These are phyloP conservation scores for Pythium dissotocum DNA, from an alignment of 352 stramenopile species.

Conservation along the genomic window DNA sequence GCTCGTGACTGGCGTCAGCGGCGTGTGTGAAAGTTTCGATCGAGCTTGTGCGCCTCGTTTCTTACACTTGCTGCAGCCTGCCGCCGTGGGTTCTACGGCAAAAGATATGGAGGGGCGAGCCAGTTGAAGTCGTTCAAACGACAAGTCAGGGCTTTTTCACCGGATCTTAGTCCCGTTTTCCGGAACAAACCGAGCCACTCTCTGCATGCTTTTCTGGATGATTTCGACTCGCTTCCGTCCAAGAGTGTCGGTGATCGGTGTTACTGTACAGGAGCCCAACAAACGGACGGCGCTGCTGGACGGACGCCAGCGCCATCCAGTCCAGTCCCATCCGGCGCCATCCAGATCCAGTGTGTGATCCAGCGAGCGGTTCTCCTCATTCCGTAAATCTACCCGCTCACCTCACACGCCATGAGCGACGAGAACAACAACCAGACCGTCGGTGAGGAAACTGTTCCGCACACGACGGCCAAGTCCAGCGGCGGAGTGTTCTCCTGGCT, in stretches of 20 bases:
- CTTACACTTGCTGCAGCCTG: background rate
- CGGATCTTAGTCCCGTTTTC: background rate
- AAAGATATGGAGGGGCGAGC: background rate
- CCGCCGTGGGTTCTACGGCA: background rate
- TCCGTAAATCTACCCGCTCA: constrained; percentile 7
- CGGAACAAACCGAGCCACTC: background rate
- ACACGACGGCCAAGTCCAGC: constrained; percentile 7
- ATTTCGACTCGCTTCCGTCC: background rate
- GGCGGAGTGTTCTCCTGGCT: constrained; percentile 25
- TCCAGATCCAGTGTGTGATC: background rate
- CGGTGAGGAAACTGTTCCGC: background rate
- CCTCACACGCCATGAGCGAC: constrained; percentile 13
- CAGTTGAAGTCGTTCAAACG: constrained; percentile 3
- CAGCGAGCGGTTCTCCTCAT: background rate
- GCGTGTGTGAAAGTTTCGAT: background rate
- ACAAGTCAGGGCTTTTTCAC: background rate
- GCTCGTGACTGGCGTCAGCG: constrained; percentile 5
- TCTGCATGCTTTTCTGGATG: background rate
- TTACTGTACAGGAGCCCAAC: background rate
- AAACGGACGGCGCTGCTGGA: background rate
- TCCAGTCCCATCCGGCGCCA: background rate
- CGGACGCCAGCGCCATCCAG: background rate
- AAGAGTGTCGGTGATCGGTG: background rate
- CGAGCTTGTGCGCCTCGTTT: background rate
- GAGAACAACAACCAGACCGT: constrained; percentile 14